Conservation (phyloP, 78 protist species). For the Trichosphaerium sp. region DNA sequence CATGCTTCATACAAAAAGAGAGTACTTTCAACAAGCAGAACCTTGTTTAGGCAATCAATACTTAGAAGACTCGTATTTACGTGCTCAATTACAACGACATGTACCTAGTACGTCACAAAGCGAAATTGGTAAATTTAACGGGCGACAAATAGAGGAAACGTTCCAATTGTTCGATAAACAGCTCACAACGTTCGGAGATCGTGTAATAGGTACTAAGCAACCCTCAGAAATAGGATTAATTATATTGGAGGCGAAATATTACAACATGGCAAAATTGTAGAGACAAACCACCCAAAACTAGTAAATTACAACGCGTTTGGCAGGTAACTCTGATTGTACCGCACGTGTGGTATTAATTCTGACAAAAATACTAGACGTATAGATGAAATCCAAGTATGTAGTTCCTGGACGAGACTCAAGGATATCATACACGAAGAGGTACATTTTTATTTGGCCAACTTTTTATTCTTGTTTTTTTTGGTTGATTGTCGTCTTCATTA, state of each 20-base stretch:
- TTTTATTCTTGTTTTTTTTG: no score
- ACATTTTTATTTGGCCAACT: no score
- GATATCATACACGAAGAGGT: no score
- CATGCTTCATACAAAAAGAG: conserved; percentile 1
- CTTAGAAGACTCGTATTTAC: conserved; percentile 11
- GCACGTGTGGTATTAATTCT: background rate
- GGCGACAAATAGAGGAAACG: background rate
- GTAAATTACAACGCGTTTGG: conserved; percentile 40
- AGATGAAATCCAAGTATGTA: conserved; percentile 31
- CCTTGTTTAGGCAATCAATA: conserved; percentile 33
- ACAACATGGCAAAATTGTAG: conserved; percentile 19
- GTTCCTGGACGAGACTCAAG: conserved; percentile 40
- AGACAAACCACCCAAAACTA: conserved; percentile 36
- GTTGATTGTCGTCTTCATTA: no score
- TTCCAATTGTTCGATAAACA: conserved; percentile 2
- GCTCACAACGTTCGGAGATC: conserved; percentile 21
- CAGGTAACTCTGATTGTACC: background rate
- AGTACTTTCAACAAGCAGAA: conserved; percentile 35
- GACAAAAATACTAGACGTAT: conserved; percentile 7
- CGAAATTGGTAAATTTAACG: no score
- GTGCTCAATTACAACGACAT: conserved; percentile 4
- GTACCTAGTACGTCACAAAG: no score
- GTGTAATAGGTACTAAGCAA: no score
- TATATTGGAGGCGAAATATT: no score
- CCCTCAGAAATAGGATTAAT: no score